A percentile compares a stretch with the other conserved stretches of the same genome.
Conservation (phyloP, 208 protist species). For the Wallacemonas sp. region DNA sequence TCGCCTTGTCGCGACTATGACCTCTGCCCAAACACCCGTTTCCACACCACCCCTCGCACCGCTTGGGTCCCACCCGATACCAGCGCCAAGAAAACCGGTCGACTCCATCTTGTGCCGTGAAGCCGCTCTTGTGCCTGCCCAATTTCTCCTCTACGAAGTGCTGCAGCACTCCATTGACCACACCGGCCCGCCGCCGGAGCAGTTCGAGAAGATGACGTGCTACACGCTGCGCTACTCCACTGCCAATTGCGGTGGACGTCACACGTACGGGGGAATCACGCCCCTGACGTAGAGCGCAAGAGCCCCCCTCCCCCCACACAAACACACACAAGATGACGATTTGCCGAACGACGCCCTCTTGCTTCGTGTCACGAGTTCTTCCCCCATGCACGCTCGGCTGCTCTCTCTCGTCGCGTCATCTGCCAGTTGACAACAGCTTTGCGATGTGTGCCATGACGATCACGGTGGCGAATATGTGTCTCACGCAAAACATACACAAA, state of each 20-base stretch:
- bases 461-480: no score
- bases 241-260: background rate
- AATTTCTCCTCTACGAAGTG: conserved; percentile 10
- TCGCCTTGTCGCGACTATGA: conserved; percentile 22
- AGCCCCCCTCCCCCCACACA: no score
- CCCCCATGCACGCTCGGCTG: no score
- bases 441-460: no score
- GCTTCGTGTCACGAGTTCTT: no score
- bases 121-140: background rate
- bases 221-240: conserved; percentile 1
- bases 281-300: conserved; percentile 7
- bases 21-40: background rate
- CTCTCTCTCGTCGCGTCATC: no score
- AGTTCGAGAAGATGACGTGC: conserved; percentile 2
- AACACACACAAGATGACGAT: no score
- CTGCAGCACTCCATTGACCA: conserved; percentile 8
- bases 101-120: background rate
- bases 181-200: background rate
- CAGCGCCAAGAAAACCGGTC: background rate
- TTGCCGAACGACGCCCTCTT: no score
- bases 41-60: conserved; percentile 2
- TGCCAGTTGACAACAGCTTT: no score
- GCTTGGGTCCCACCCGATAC: background rate
- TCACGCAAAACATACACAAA: no score
- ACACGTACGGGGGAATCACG: background rate